These are phyloP conservation scores for Citrus australasica DNA, from an alignment of 345 rosid genomes.

Conservation along the genomic window DNA sequence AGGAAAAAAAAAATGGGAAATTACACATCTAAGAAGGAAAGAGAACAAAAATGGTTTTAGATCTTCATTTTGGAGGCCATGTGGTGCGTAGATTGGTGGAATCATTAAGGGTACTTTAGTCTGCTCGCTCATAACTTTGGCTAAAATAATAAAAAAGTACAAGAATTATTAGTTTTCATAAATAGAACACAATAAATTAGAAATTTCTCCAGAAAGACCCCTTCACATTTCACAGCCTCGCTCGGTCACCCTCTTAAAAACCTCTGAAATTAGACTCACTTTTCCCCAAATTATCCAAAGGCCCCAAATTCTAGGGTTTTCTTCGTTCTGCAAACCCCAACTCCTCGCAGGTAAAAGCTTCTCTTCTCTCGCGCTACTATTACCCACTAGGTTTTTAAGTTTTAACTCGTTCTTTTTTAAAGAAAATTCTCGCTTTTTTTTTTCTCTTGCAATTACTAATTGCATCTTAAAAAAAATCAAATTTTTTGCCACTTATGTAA, in stretches of 20 bases:
- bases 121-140: neutral
- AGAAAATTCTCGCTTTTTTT: neutral
- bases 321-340: conserved; percentile 17
- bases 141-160: neutral
- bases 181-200: neutral
- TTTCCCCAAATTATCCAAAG: conserved; percentile 24
- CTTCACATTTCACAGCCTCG: conserved; percentile 16
- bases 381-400: conserved; percentile 4
- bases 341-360: conserved; percentile 23
- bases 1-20: too few species aligned
- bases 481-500: neutral
- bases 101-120: neutral
- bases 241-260: neutral
- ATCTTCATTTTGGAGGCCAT: neutral
- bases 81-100: too few species aligned
- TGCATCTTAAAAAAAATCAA: neutral
- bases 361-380: neutral
- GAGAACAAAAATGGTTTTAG: too few species aligned
- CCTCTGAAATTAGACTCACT: conserved; percentile 7
- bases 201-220: neutral
- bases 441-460: neutral
- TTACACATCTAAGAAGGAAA: too few species aligned
- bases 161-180: neutral
- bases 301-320: conserved; percentile 45
- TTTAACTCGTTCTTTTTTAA: neutral